Evolutionary conservation across 2,329 filamentous ascomycete species (phyloP).

Genomic region (Cercospora sojina): DNA sequence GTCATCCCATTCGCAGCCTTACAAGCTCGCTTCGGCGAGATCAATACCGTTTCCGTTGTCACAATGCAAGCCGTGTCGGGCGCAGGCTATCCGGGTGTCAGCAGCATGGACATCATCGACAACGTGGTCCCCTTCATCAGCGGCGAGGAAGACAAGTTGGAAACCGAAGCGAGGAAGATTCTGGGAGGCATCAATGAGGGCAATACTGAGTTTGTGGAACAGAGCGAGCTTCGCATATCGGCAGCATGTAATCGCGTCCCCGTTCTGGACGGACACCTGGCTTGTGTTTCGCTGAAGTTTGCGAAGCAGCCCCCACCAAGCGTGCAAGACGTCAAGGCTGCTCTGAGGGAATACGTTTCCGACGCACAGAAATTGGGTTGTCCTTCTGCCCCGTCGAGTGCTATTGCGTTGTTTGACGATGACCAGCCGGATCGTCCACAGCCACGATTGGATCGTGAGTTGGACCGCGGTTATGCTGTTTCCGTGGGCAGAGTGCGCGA

Average conservation of each 20-base stretch:
- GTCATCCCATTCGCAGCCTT: slow-evolving; percentile 93
- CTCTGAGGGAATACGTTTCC: slow-evolving; percentile 74
- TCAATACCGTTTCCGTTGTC: slow-evolving; percentile 75
- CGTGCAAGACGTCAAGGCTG: slow-evolving; percentile 73
- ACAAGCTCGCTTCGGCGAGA: slow-evolving; percentile 79
- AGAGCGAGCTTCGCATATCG: slow-evolving; percentile 70
- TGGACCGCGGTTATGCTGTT: slow-evolving; percentile 82
- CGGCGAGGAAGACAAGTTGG: slow-evolving; percentile 94
- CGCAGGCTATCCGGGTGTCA: slow-evolving; percentile 85
- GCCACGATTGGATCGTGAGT: slow-evolving; percentile 83
- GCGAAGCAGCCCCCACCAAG: slow-evolving; percentile 70
- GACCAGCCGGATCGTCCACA: slow-evolving; percentile 73
- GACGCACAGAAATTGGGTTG: slow-evolving; percentile 83
- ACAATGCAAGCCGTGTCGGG: slow-evolving; percentile 95
- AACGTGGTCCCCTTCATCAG: slow-evolving; percentile 93
- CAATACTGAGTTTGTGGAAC: slow-evolving; percentile 72
- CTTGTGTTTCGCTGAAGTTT: slow-evolving; percentile 87
- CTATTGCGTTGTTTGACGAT: slow-evolving; percentile 88
- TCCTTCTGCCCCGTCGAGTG: slow-evolving; percentile 75
- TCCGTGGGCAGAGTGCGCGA: slow-evolving; percentile 84
- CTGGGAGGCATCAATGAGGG: slow-evolving; percentile 72
- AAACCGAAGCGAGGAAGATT: slow-evolving; percentile 94
- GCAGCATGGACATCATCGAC: slow-evolving; percentile 92
- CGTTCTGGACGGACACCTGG: slow-evolving; percentile 93
- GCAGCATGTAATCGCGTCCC: slow-evolving; percentile 90